A percentile compares a stretch with the other conserved stretches of the same genome.
These are phyloP conservation scores for Exophiala mesophila DNA, from an alignment of 2,329 filamentous ascomycete genomes.

Conservation along the genomic window DNA sequence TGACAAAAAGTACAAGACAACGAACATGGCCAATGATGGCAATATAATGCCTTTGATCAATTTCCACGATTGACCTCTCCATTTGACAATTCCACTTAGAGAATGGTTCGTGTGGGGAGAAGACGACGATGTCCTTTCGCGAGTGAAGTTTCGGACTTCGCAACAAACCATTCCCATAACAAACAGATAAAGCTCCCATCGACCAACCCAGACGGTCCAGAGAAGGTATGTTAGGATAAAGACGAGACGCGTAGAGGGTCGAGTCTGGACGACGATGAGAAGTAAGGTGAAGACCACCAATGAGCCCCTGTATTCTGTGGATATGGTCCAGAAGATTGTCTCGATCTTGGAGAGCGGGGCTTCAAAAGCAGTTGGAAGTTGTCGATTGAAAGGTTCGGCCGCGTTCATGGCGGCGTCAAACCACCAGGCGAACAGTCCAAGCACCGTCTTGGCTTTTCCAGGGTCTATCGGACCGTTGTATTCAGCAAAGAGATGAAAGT, in stretches of 20 bases:
- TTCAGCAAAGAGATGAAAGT: background rate
- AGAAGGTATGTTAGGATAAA: background rate
- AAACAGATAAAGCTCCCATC: background rate
- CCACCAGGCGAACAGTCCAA: constrained; percentile 14
- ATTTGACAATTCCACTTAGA: too few species aligned
- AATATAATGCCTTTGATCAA: background rate
- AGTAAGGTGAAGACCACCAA: background rate
- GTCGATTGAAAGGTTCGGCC: background rate
- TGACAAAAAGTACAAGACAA: background rate
- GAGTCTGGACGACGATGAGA: background rate
- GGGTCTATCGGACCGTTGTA: background rate
- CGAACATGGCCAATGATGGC: background rate
- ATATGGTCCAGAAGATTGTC: background rate
- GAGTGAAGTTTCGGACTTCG: background rate
- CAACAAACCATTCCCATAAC: background rate
- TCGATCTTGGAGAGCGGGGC: background rate
- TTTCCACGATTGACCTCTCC: background rate
- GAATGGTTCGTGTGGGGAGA: too few species aligned
- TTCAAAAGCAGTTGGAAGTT: background rate
- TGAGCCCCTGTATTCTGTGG: background rate
- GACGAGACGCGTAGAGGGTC: background rate
- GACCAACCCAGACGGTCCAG: background rate
- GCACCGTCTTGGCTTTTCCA: background rate
- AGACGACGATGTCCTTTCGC: background rate
- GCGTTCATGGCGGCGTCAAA: background rate